A percentile compares a stretch with the other conserved stretches of the same genome.
Evolutionary conservation across 805 yeast species (phyloP).

Genomic region (Yarrowia sp.): DNA sequence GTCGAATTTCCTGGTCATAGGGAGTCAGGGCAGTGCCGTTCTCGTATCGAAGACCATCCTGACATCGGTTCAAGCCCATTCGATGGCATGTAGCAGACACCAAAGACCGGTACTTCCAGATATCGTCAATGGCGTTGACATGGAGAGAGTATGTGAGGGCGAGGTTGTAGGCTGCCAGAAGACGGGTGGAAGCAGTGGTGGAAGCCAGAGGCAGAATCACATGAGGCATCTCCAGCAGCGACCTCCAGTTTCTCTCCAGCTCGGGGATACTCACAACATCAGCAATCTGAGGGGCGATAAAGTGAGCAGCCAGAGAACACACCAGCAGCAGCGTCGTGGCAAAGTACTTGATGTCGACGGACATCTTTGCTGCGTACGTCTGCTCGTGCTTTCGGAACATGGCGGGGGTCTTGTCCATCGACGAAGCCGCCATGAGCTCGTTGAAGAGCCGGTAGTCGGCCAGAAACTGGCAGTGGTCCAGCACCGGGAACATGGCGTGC

Average conservation of each 20-base stretch:
- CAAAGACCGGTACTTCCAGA: constrained; percentile 73
- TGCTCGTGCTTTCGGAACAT: constrained; percentile 10
- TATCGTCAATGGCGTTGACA: constrained; percentile 68
- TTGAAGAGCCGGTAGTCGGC: constrained; percentile 51
- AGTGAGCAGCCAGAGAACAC: constrained; percentile 35
- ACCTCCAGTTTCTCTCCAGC: constrained; percentile 24
- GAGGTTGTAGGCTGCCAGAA: constrained; percentile 38
- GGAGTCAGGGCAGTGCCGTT: constrained; percentile 63
- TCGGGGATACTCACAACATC: constrained; percentile 6
- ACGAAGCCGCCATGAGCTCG: constrained; percentile 25
- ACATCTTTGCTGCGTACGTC: constrained; percentile 15
- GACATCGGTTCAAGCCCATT: constrained; percentile 79
- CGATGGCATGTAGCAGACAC: constrained; percentile 83
- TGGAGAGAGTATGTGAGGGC: constrained; percentile 69
- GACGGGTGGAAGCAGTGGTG: background rate
- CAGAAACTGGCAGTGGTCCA: constrained; percentile 69
- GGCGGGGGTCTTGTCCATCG: constrained; percentile 12
- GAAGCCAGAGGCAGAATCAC: constrained; percentile 18
- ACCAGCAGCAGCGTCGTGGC: constrained; percentile 36
- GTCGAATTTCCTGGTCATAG: constrained; percentile 76
- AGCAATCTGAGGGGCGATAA: constrained; percentile 5
- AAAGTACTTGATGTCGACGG: constrained; percentile 29
- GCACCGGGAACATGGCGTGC: constrained; percentile 66
- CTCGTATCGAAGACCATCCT: constrained; percentile 62
- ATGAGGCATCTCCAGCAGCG: constrained; percentile 15